Conservation (phyloP, 2,329 filamentous ascomycete genomes). For the Nectriaceae sp. region DNA sequence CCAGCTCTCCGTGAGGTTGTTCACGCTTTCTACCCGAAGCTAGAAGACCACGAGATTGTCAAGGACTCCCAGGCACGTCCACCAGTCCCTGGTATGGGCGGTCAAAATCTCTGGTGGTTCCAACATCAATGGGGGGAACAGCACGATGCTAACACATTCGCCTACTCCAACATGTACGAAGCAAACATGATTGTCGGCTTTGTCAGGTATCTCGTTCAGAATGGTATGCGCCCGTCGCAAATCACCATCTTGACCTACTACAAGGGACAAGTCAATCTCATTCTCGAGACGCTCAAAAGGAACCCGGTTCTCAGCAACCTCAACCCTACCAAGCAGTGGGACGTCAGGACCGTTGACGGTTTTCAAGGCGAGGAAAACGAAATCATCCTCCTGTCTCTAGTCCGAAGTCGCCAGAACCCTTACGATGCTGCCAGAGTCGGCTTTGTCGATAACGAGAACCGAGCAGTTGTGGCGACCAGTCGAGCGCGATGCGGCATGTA, state of each 20-base stretch:
- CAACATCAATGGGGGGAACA: conserved; percentile 62
- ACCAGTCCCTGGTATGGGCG: conserved; percentile 48
- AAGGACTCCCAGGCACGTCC: conserved; percentile 33
- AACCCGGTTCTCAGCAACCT: conserved; percentile 27
- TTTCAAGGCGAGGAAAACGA: conserved; percentile 94
- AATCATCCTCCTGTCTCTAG: conserved; percentile 77
- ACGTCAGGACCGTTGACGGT: conserved; percentile 81
- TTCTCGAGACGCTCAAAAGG: conserved; percentile 52
- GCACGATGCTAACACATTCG: conserved; percentile 64
- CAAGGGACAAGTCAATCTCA: conserved; percentile 73
- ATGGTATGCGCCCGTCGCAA: conserved; percentile 57
- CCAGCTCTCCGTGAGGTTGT: conserved; percentile 47
- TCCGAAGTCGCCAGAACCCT: conserved; percentile 63
- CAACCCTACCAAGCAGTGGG: conserved; percentile 40
- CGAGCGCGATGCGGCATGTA: conserved; percentile 80
- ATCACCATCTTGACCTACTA: conserved; percentile 90
- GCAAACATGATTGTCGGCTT: conserved; percentile 76
- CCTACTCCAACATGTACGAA: conserved; percentile 69
- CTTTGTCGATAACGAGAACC: conserved; percentile 67
- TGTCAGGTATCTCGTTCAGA: conserved; percentile 70
- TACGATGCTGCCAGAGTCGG: conserved; percentile 55
- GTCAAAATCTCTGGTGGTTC: conserved; percentile 44
- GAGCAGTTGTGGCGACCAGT: conserved; percentile 60
- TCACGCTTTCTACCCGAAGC: conserved; percentile 47
- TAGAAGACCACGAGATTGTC: conserved; percentile 48